Evolutionary conservation across 768 basidiomycete species (phyloP), one percentile per base, ranked within the genome.

Genomic region (Erythrobasidium yunnanense): DNA sequence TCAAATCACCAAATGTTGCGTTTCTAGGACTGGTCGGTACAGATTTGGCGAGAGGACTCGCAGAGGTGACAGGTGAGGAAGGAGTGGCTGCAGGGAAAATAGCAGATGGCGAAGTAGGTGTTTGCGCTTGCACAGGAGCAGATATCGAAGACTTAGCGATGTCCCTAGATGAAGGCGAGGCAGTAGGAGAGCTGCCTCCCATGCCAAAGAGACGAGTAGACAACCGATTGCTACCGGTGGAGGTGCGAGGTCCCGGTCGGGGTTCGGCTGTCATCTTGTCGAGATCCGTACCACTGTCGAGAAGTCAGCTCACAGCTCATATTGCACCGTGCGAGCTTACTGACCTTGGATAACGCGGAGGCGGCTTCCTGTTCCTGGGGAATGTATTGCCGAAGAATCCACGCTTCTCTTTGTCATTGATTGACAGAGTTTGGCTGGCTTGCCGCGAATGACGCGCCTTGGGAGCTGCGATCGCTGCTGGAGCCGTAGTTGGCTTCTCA

Each of bases 321-420:
- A n/a, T n/a, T 42, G 38, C 38, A 11, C n/a, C n/a, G 38, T 11
- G 38, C 11, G 11, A 42, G n/a, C 5, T 55, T 13, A 62, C 32
- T 13, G 27, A 62, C 51, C 18, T 25, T 25, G 58, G 60, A 18
- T 52, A 63, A 38, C 34, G 34, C 23, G 67, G 67, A 22, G 67
- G 57, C 7, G 67, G 58, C 60, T 68, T 68, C 35, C 67, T 57
- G 15, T 15, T 22, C 34, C 65, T 49, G 6, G 47, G 32, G n/a
- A 63, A 29, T 4, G 34, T 42, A n/a, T 49, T 55, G 42, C 17
- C 35, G 42, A 66, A 66, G 54, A 66, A 55, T 22, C 17, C 27
- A 11, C 52, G 25, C 29, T 33, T 13, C 49, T 25, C 8, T 63
- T 49, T 51, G 60, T 23, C 27, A 63, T 27, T n/a, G 38, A 42